Base-by-base conservation (phyloP, 371 early-diverging fungal genomes). In the Mucor saturninus region DNA sequence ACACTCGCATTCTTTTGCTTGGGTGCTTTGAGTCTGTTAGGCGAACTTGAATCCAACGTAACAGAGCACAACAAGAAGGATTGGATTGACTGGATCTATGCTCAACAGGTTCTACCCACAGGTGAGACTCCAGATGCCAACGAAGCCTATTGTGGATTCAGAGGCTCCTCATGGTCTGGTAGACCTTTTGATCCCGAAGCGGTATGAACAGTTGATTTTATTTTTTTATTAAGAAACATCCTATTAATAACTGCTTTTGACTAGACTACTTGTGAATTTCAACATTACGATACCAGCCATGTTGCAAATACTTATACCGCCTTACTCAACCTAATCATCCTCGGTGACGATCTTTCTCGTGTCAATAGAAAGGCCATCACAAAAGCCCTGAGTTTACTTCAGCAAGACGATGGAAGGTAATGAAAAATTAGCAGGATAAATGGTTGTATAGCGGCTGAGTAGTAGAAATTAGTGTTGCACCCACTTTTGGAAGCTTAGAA, bases 11-110 rank as follows among this genome's bases (percentile, higher is more conserved):
- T 87, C 74, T 95, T 96, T 72, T 84, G 88, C 52, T 69, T 98
- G 9, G 81, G 84, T 10, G 92, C 90, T 2, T 76, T 98, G 53
- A 93, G 94, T 38, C 75, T 96, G 9, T 77, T 96, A 28, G 88
- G 88, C 5, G 83, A 72, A 28, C 71, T 94, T 7, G 91, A 92
- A 5, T 68, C 68, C 2, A 62, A 54, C 6, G 56, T 92, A 10
- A 58, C 82, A 0, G 75, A 72, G 10, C 76, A 83, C 54, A 74
- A 90, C 64, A 84, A 84, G 56, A 49, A 69, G 4, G 85, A 76
- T n/a, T 92, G 92, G 88, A 88, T 97, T 42, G 95, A 97, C 28
- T 98, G 98, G 98, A 89, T 97, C 39, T 98, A 98, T 80, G 91
- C 90, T 26, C 96, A 95, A 74, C 98, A 97, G 71, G 79, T 96